Conservation (phyloP, 208 protist species). For the Angomonas deanei region DNA sequence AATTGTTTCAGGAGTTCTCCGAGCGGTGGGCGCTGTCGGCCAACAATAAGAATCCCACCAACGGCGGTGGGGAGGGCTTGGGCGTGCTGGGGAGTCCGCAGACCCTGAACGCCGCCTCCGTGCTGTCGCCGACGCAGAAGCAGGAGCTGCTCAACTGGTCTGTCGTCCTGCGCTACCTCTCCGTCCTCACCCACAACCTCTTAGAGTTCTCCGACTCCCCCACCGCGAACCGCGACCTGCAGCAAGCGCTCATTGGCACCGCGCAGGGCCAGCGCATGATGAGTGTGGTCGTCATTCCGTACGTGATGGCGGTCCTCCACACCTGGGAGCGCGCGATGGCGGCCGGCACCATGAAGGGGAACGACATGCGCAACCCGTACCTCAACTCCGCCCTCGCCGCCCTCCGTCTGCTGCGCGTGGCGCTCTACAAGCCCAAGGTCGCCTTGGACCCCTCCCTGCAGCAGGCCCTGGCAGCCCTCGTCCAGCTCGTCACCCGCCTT, state of each 20-base stretch:
- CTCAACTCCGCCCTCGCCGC: constrained; percentile 36
- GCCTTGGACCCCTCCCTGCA: constrained; percentile 24
- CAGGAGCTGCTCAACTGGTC: constrained; percentile 63
- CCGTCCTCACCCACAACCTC: constrained; percentile 65
- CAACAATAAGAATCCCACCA: constrained; percentile 24
- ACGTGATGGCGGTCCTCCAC: constrained; percentile 47
- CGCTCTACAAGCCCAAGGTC: constrained; percentile 40
- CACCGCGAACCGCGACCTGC: constrained; percentile 26
- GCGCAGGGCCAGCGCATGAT: constrained; percentile 43
- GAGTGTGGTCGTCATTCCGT: constrained; percentile 47
- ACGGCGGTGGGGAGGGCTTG: constrained; percentile 11
- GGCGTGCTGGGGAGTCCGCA: constrained; percentile 26
- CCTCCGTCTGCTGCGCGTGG: constrained; percentile 58
- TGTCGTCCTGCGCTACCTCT: constrained; percentile 53
- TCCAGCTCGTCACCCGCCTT: constrained; percentile 33
- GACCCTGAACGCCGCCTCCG: constrained; percentile 24
- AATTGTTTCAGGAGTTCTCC: constrained; percentile 46
- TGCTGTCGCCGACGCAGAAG: constrained; percentile 29
- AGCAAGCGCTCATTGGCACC: constrained; percentile 25
- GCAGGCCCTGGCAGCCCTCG: constrained; percentile 31
- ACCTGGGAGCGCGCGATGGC: constrained; percentile 28
- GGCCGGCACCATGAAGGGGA: constrained; percentile 8
- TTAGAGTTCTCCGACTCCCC: constrained; percentile 53
- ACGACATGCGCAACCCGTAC: constrained; percentile 35
- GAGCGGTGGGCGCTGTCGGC: constrained; percentile 38